These are phyloP conservation scores for Abrus pulchellus DNA, from an alignment of 306 rosid genomes.

Conservation along the genomic window DNA sequence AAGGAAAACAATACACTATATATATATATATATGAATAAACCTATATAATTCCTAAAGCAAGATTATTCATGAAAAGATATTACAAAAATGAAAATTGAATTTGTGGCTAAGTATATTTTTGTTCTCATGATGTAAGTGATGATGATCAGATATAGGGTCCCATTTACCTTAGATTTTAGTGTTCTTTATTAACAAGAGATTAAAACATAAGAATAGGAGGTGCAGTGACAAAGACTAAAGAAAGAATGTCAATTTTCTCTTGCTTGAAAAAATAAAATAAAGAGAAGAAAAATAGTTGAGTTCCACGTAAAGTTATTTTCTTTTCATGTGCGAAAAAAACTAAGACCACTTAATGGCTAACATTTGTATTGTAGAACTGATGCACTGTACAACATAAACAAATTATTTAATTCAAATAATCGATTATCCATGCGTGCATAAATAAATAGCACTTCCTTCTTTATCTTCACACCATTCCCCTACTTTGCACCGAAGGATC, in stretches of 20 bases:
- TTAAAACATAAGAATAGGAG: neutral
- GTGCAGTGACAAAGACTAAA: neutral
- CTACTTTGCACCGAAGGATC: neutral
- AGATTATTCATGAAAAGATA: neutral
- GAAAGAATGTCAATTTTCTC: neutral
- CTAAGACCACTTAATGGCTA: neutral
- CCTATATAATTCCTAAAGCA: neutral
- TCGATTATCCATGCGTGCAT: neutral
- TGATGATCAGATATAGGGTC: neutral
- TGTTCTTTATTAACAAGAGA: neutral
- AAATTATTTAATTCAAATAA: neutral
- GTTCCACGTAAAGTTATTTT: neutral
- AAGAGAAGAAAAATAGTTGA: neutral
- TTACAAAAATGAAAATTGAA: neutral
- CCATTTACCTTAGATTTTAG: neutral
- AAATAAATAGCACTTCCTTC: neutral
- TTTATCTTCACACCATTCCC: neutral
- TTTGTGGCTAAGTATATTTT: neutral
- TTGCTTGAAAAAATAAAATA: neutral
- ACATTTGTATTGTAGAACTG: neutral
- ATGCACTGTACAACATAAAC: neutral
- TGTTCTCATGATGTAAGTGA: neutral
- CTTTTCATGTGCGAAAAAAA: neutral
- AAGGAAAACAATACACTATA: neutral
- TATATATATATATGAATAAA: neutral